phyloP scores from a whole-genome alignment of 1,284 basidiomycete species.

The Tylopilus sp. region DNA sequence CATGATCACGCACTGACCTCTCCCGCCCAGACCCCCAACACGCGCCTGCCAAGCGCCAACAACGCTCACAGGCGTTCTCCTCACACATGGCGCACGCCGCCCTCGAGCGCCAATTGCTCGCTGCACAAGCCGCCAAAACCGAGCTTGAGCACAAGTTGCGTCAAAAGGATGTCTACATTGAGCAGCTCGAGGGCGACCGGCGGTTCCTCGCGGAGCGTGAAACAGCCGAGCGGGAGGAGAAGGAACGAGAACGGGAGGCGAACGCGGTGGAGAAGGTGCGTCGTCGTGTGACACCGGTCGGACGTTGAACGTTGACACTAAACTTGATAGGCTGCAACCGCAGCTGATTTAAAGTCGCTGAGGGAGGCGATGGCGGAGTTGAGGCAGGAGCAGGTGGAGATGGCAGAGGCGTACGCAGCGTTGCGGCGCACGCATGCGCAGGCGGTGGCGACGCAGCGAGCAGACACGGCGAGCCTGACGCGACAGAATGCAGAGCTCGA shows the following conservation, averaged over 20 bases:
- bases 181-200: conserved; percentile 72
- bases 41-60: conserved; percentile 70
- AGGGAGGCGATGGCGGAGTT: conserved; percentile 58
- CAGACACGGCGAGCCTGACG: conserved; percentile 59
- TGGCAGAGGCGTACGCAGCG: conserved; percentile 61
- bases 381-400: conserved; percentile 65
- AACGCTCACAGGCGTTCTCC: conserved; percentile 68
- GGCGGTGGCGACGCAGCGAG: conserved; percentile 57
- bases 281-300: conserved; percentile 12
- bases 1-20: neutral
- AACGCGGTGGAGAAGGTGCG: conserved; percentile 66
- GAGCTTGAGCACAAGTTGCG: conserved; percentile 73
- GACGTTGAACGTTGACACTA: too few species aligned
- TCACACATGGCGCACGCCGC: conserved; percentile 67
- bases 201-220: conserved; percentile 70
- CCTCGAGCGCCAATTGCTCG: conserved; percentile 70
- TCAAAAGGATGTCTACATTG: conserved; percentile 68
- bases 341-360: conserved; percentile 61
- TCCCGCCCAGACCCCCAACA: conserved; percentile 67
- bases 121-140: conserved; percentile 65
- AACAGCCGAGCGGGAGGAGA: conserved; percentile 67
- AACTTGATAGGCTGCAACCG: conserved; percentile 35
- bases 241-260: conserved; percentile 55
- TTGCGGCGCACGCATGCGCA: conserved; percentile 59
- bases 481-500: conserved; percentile 58